These are phyloP conservation scores for Elsinoe necatrix DNA, from an alignment of 2,329 filamentous ascomycete genomes.

Conservation along the genomic window DNA sequence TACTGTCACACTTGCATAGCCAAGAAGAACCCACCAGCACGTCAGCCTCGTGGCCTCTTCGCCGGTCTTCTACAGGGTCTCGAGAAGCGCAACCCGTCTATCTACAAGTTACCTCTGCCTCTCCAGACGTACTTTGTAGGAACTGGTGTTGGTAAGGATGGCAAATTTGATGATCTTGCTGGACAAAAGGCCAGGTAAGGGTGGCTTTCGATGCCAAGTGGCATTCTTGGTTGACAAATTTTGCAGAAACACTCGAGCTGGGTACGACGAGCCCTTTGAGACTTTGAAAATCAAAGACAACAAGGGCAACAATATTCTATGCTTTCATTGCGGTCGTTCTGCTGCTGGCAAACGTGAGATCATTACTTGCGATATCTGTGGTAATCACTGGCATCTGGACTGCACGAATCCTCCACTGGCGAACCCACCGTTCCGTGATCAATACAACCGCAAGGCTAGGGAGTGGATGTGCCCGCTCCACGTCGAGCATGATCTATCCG, in stretches of 20 bases:
- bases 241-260: constrained; percentile 25
- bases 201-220: neutral
- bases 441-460: constrained; percentile 48
- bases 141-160: constrained; percentile 65
- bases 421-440: constrained; percentile 56
- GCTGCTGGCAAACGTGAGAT: constrained; percentile 60
- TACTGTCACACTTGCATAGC: constrained; percentile 67
- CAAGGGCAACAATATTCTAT: constrained; percentile 69
- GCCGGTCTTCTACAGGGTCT: constrained; percentile 50
- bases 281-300: constrained; percentile 44
- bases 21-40: constrained; percentile 28
- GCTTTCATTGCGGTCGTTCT: constrained; percentile 63
- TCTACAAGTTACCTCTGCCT: constrained; percentile 53
- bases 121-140: constrained; percentile 72
- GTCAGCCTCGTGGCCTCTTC: constrained; percentile 48
- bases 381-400: constrained; percentile 81
- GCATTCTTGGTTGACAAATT: constrained; percentile 3
- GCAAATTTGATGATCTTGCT: constrained; percentile 68
- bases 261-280: constrained; percentile 40
- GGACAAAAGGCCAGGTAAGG: constrained; percentile 52
- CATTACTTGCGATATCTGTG: constrained; percentile 77
- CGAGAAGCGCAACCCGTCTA: constrained; percentile 29
- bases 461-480: constrained; percentile 89
- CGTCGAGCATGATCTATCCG: constrained; percentile 62
- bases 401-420: constrained; percentile 80